These are phyloP conservation scores for Fraxinus velutina DNA, from an alignment of 305 asterid species.

Conservation along the genomic window DNA sequence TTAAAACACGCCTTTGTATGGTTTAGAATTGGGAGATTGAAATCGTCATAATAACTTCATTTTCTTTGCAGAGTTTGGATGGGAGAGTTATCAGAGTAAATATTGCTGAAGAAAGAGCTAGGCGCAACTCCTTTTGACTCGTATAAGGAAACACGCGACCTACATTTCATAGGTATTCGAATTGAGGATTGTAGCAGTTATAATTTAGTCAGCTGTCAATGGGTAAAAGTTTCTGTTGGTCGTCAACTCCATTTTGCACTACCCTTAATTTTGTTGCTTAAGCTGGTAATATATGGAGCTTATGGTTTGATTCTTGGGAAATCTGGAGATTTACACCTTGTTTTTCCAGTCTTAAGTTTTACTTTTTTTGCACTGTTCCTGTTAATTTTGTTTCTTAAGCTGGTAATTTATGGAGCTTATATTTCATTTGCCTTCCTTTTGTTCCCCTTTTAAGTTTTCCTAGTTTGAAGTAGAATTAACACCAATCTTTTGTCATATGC, in stretches of 20 bases:
- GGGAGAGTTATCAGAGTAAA: slow-evolving; percentile 77
- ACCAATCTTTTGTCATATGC: not conserved
- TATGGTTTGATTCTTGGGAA: not conserved
- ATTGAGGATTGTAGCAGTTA: slow-evolving; percentile 20
- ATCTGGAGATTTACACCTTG: not conserved
- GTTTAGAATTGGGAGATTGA: not conserved
- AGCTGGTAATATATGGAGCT: slow-evolving; percentile 4
- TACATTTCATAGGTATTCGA: slow-evolving; percentile 7
- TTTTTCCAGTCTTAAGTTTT: not conserved
- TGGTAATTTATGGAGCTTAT: not conserved
- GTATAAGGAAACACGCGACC: not conserved
- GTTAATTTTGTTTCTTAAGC: not conserved
- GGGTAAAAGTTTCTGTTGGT: slow-evolving; percentile 20
- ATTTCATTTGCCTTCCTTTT: not conserved
- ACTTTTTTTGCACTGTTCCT: not conserved
- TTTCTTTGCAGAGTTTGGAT: slow-evolving; percentile 60
- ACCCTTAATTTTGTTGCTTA: slow-evolving; percentile 19
- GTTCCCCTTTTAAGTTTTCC: not conserved
- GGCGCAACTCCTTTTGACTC: slow-evolving; percentile 42
- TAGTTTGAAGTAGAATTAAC: not conserved
- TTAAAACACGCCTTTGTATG: not conserved
- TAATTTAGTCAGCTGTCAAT: slow-evolving; percentile 5
- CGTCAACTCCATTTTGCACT: slow-evolving; percentile 1
- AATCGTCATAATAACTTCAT: not conserved
- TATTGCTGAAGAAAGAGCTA: slow-evolving; percentile 66